Conservation (phyloP, 2,329 filamentous ascomycete species). For the Aspergillus aculeatus region DNA sequence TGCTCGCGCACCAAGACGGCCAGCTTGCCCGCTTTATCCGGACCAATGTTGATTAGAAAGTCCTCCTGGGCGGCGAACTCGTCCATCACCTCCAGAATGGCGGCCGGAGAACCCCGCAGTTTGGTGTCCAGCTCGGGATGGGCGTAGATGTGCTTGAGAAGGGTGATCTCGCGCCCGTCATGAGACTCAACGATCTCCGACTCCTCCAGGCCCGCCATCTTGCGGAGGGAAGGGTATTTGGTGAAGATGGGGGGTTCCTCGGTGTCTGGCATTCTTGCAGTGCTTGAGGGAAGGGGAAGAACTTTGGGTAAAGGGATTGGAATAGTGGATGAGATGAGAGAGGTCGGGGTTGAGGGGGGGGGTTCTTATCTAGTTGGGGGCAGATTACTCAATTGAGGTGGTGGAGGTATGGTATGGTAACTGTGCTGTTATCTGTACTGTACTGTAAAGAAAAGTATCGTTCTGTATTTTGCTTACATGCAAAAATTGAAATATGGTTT, state of each 20-base stretch:
- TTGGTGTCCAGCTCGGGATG: background rate
- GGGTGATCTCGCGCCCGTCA: background rate
- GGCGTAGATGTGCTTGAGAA: constrained; percentile 2
- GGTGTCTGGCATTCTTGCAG: too few species aligned
- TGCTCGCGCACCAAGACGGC: constrained; percentile 64
- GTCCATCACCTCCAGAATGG: constrained; percentile 66
- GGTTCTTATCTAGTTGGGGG: too few species aligned
- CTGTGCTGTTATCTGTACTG: too few species aligned
- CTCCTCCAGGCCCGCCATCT: background rate
- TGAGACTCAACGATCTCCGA: background rate
- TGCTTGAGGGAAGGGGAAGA: too few species aligned
- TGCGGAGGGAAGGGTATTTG: background rate
- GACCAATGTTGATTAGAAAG: constrained; percentile 78
- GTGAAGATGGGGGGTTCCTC: background rate
- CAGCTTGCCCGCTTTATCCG: constrained; percentile 71
- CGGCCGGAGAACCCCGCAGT: background rate
- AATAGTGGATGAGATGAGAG: too few species aligned
- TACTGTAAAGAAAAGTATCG: too few species aligned
- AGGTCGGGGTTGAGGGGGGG: too few species aligned
- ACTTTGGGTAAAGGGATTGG: too few species aligned
- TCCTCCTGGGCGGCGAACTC: constrained; percentile 61
- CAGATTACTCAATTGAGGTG: too few species aligned
- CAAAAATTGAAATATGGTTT: too few species aligned
- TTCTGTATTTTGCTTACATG: too few species aligned
- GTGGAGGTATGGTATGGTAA: too few species aligned